A percentile compares a stretch with the other conserved stretches of the same genome.
Conservation (phyloP, 2,329 filamentous ascomycete species). For the Ambrosiella xylebori region DNA sequence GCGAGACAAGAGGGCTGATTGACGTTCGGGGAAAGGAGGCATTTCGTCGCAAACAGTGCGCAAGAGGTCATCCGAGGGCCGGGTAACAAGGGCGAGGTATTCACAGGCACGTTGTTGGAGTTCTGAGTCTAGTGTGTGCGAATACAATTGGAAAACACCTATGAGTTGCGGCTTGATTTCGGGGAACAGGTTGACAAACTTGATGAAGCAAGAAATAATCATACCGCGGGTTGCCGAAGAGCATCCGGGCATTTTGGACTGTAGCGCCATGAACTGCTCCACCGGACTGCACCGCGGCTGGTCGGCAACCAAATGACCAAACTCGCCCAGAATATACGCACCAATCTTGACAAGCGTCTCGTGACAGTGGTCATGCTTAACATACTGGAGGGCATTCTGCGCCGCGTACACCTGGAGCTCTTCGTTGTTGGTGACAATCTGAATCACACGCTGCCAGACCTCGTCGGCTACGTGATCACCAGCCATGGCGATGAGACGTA, state of each 20-base stretch:
- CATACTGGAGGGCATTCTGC: conserved; percentile 78
- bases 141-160: conserved; percentile 79
- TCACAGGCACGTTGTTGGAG: conserved; percentile 93
- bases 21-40: conserved; percentile 90
- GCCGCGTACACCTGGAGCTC: conserved; percentile 93
- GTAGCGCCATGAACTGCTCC: conserved; percentile 86
- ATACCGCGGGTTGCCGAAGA: conserved; percentile 84
- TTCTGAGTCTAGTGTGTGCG: conserved; percentile 86
- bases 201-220: conserved; percentile 88
- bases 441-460: conserved; percentile 96
- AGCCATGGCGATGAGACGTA: conserved; percentile 86
- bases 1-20: conserved; percentile 78
- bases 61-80: conserved; percentile 78
- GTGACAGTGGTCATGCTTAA: conserved; percentile 86
- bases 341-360: conserved; percentile 97
- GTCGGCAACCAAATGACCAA: conserved; percentile 90
- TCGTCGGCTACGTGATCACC: conserved; percentile 98
- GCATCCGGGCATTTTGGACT: conserved; percentile 74
- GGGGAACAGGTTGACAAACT: conserved; percentile 94
- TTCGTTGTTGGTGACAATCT: conserved; percentile 98
- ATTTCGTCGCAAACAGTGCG: conserved; percentile 95
- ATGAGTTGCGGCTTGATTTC: conserved; percentile 94
- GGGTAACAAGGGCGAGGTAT: conserved; percentile 69
- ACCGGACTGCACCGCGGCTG: conserved; percentile 85
- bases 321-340: conserved; percentile 88